Evolutionary conservation across 495 filamentous ascomycete genomes (phyloP).

Genomic region (Podospora pseudoanserina): DNA sequence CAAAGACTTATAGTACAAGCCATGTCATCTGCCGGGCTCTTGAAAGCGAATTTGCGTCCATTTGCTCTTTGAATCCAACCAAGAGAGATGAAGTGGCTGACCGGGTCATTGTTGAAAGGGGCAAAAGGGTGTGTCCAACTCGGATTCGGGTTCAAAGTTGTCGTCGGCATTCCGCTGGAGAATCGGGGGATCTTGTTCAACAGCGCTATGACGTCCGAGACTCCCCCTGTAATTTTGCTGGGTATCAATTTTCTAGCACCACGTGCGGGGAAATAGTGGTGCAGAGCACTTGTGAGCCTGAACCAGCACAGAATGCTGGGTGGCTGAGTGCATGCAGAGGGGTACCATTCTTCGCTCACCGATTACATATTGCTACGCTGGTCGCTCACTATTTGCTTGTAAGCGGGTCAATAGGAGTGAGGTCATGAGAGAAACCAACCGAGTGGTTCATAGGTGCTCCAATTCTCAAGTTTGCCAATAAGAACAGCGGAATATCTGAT

Average conservation of each 20-base stretch:
- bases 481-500: background rate
- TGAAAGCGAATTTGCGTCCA: background rate
- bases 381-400: background rate
- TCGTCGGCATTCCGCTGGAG: background rate
- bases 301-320: background rate
- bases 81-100: background rate
- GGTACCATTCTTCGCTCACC: slow-evolving; percentile 6
- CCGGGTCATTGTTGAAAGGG: background rate
- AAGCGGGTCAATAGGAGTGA: background rate
- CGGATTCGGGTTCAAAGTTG: background rate
- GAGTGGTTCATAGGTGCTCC: background rate
- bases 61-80: background rate
- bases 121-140: background rate
- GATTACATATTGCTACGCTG: background rate
- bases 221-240: background rate
- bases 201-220: background rate
- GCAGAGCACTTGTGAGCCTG: background rate
- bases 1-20: slow-evolving; percentile 7
- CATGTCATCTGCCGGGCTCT: slow-evolving; percentile 6
- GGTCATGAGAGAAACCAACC: background rate
- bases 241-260: background rate
- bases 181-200: background rate
- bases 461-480: background rate
- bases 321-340: slow-evolving; percentile 1
- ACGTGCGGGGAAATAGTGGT: slow-evolving; percentile 1